Conservation (phyloP, 208 protist species). For the Lotmaria passim region DNA sequence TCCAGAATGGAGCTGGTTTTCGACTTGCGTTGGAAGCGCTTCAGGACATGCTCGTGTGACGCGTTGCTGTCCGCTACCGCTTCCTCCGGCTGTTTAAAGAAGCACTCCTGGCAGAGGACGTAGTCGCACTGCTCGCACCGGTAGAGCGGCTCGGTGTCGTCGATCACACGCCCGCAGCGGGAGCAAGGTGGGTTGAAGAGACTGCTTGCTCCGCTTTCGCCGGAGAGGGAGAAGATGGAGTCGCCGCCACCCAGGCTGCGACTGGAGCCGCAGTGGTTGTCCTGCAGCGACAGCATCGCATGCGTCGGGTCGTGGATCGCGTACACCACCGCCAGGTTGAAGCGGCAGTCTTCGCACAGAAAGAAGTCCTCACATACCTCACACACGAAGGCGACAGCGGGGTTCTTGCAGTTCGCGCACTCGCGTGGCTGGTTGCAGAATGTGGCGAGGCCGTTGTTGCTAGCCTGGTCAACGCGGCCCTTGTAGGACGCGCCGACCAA, state of each 20-base stretch:
- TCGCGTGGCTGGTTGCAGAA: constrained; percentile 56
- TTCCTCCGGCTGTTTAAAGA: constrained; percentile 22
- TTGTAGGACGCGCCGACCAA: neutral
- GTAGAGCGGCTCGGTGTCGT: constrained; percentile 72
- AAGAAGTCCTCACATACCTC: constrained; percentile 60
- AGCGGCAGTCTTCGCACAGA: constrained; percentile 67
- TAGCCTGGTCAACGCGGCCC: constrained; percentile 6
- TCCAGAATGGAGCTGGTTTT: constrained; percentile 45
- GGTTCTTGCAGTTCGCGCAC: constrained; percentile 51
- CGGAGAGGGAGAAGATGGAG: constrained; percentile 38
- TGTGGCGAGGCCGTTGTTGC: constrained; percentile 37
- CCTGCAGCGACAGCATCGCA: constrained; percentile 50
- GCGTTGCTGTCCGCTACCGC: neutral
- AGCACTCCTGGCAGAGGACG: constrained; percentile 68
- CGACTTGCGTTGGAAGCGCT: constrained; percentile 57
- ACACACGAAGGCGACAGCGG: constrained; percentile 52
- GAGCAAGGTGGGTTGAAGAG: constrained; percentile 84
- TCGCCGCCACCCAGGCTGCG: constrained; percentile 54
- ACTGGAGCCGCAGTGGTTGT: constrained; percentile 51
- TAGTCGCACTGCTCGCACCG: constrained; percentile 77
- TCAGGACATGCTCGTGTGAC: constrained; percentile 65
- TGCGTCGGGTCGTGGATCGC: constrained; percentile 44
- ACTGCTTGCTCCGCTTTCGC: constrained; percentile 49
- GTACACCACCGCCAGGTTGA: constrained; percentile 26
- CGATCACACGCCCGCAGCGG: constrained; percentile 57